A percentile compares a stretch with the other conserved stretches of the same genome.
Conservation (phyloP, 164 flowering plant genomes). For the Umbellularia californica region DNA sequence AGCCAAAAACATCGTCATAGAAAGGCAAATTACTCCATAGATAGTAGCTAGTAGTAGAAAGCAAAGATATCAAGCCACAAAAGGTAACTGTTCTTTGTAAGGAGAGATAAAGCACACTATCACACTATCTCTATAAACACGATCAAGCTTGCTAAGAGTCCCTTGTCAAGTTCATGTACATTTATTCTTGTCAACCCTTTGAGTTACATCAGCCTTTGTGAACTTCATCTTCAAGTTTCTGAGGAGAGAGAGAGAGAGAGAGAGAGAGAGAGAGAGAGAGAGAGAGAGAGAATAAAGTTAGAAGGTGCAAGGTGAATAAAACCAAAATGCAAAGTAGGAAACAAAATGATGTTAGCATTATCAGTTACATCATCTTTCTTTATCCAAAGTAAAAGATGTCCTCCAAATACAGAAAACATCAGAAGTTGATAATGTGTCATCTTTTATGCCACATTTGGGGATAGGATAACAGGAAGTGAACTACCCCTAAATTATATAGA, state of each 20-base stretch:
- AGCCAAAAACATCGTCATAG: not conserved
- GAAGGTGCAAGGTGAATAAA: not conserved
- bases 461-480: not conserved
- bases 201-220: constrained; percentile 3
- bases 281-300: not conserved
- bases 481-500: not conserved
- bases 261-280: not conserved
- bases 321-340: not conserved
- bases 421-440: not conserved
- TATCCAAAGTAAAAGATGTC: not conserved
- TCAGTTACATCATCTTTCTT: not conserved
- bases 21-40: not conserved
- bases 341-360: not conserved
- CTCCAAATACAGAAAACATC: not conserved
- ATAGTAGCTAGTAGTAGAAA: not conserved
- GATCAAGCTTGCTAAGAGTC: not conserved
- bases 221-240: constrained; percentile 5
- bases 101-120: not conserved
- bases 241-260: not conserved
- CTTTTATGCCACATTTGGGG: not conserved
- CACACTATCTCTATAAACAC: not conserved
- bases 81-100: not conserved
- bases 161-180: not conserved
- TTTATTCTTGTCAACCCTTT: not conserved
- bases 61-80: not conserved